Conservation (phyloP, 495 filamentous ascomycete genomes). For the Neurospora terricola region DNA sequence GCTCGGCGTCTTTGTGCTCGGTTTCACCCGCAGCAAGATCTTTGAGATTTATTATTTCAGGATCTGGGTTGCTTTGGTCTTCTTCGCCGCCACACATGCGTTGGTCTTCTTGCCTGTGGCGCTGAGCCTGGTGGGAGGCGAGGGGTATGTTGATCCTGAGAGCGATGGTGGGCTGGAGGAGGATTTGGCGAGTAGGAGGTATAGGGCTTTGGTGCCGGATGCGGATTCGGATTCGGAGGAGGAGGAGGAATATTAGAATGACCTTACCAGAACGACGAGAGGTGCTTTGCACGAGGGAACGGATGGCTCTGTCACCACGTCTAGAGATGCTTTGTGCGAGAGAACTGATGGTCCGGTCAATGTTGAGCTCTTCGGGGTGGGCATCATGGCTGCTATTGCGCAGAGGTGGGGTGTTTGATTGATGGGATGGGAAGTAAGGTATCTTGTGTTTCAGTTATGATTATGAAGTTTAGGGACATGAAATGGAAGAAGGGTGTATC, state of each 20-base stretch:
- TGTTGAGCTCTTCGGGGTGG: neutral
- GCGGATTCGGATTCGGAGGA: slow-evolving; percentile 26
- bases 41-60: slow-evolving; percentile 99
- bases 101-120: slow-evolving; percentile 88
- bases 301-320: neutral
- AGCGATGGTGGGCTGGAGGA: slow-evolving; percentile 77
- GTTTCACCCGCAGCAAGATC: slow-evolving; percentile 93
- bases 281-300: neutral
- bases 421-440: neutral
- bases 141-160: slow-evolving; percentile 79
- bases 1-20: slow-evolving; percentile 82
- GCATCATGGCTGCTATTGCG: neutral
- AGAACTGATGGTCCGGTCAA: neutral
- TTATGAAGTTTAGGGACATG: neutral
- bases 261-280: neutral
- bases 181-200: slow-evolving; percentile 50
- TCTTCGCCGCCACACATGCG: slow-evolving; percentile 82
- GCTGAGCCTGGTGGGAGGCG: slow-evolving; percentile 75
- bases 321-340: neutral
- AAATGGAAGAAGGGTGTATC: neutral
- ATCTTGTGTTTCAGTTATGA: neutral
- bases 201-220: slow-evolving; percentile 33
- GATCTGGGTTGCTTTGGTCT: slow-evolving; percentile 83
- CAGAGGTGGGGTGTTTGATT: neutral
- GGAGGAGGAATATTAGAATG: neutral